A percentile compares a stretch with the other conserved stretches of the same genome.
These are phyloP conservation scores for Aspergillus fructus DNA, from an alignment of 2,329 filamentous ascomycete species.

Conservation along the genomic window DNA sequence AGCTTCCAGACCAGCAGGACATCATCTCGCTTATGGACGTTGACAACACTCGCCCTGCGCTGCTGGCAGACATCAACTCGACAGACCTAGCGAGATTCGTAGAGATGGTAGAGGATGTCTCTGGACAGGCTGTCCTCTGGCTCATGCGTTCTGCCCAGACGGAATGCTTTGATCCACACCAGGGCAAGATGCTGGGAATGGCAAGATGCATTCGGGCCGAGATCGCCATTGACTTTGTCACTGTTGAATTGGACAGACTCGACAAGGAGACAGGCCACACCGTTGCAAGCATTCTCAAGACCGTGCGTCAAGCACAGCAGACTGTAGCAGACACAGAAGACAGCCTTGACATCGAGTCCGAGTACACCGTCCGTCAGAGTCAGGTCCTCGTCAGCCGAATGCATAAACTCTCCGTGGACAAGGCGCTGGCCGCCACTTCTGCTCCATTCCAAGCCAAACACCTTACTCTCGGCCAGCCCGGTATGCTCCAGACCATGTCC, in stretches of 20 bases:
- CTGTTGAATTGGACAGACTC: neutral
- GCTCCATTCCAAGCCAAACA: neutral
- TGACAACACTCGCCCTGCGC: neutral
- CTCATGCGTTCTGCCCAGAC: conserved; percentile 14
- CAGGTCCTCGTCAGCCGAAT: neutral
- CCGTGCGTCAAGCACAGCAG: neutral
- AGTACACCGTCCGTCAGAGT: neutral
- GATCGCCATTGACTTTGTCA: neutral
- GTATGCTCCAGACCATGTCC: neutral
- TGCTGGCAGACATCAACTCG: neutral
- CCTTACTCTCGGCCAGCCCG: neutral
- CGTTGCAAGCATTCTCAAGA: neutral
- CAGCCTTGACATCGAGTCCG: neutral
- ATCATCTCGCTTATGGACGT: neutral
- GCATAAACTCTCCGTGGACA: neutral
- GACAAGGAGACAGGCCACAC: neutral
- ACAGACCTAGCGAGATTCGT: neutral
- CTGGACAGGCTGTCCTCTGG: conserved; percentile 7
- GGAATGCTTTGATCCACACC: conserved; percentile 13
- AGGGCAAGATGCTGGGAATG: conserved; percentile 12
- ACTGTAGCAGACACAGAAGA: neutral
- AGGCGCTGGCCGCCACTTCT: neutral
- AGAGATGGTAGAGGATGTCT: neutral
- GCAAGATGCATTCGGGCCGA: conserved; percentile 14
- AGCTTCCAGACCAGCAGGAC: neutral